A percentile compares a stretch with the other conserved stretches of the same genome.
Conservation (phyloP, 371 early-diverging fungal genomes). For the Coemansia sp. region DNA sequence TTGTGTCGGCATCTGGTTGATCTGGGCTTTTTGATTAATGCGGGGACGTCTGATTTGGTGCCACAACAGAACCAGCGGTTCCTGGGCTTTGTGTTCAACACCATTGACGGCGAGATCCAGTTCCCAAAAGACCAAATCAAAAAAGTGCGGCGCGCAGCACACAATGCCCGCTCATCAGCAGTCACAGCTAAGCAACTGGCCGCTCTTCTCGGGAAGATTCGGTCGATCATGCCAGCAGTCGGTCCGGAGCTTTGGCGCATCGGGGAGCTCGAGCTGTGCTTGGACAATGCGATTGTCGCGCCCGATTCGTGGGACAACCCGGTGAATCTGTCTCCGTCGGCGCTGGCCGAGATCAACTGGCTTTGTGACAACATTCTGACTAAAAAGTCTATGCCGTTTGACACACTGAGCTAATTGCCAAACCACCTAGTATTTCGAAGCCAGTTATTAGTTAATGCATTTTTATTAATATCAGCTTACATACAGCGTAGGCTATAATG, state of each 20-base stretch:
- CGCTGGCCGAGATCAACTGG: conserved; percentile 41
- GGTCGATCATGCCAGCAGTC: conserved; percentile 44
- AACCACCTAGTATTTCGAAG: neutral
- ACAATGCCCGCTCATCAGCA: conserved; percentile 24
- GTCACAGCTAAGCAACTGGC: conserved; percentile 49
- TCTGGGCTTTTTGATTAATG: conserved; percentile 50
- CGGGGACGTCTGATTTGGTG: conserved; percentile 37
- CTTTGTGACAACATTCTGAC: conserved; percentile 33
- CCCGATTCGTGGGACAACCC: conserved; percentile 47
- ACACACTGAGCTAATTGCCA: neutral
- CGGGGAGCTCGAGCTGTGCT: conserved; percentile 33
- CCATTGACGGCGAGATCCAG: conserved; percentile 27
- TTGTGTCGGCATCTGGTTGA: conserved; percentile 32
- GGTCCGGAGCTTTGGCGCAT: conserved; percentile 32
- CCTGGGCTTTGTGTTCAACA: conserved; percentile 51
- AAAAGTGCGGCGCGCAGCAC: conserved; percentile 45
- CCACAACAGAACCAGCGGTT: conserved; percentile 52
- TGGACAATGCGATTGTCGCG: conserved; percentile 25
- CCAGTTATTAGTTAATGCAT: neutral
- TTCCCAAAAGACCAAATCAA: conserved; percentile 47
- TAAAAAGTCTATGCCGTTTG: conserved; percentile 27
- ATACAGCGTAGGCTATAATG: neutral
- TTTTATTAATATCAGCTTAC: neutral
- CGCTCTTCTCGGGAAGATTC: conserved; percentile 37
- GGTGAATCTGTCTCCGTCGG: conserved; percentile 23